phyloP scores from a whole-genome alignment of 768 basidiomycete genomes.

The Boletales sp. region DNA sequence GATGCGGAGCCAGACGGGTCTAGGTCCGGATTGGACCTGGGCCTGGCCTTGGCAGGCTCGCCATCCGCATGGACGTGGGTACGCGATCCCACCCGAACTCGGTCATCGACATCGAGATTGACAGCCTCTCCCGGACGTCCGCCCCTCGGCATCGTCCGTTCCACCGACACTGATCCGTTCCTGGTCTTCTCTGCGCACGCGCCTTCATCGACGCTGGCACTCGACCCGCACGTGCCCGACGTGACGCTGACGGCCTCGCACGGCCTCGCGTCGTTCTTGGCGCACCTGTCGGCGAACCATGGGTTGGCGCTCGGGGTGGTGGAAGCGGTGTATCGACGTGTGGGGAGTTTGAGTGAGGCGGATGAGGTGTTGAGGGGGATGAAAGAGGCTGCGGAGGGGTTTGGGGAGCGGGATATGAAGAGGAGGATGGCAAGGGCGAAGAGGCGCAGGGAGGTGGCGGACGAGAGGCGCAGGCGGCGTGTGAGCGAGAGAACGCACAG shows the following conservation, averaged over 20 bases:
- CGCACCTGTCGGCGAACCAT: slow-evolving; percentile 43
- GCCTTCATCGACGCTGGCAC: background rate
- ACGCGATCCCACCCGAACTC: too few relatives aligned
- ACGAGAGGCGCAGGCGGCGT: background rate
- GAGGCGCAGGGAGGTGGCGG: background rate
- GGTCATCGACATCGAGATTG: too few relatives aligned
- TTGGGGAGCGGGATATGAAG: slow-evolving; percentile 17
- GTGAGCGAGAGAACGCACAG: too few relatives aligned
- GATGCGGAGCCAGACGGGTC: background rate
- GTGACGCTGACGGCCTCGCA: slow-evolving; percentile 14
- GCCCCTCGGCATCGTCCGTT: too few relatives aligned
- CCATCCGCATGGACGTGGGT: too few relatives aligned
- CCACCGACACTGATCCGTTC: too few relatives aligned
- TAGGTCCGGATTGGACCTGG: background rate
- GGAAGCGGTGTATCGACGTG: slow-evolving; percentile 32
- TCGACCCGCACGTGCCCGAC: slow-evolving; percentile 11
- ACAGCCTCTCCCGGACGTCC: too few relatives aligned
- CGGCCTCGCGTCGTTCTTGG: slow-evolving; percentile 32
- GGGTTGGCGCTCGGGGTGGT: slow-evolving; percentile 42
- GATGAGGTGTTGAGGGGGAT: slow-evolving; percentile 38
- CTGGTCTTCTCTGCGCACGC: background rate
- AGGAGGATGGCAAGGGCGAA: background rate
- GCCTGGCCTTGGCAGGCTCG: background rate
- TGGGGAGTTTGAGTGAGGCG: slow-evolving; percentile 35
- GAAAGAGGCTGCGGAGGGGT: slow-evolving; percentile 35